A percentile compares a stretch with the other conserved stretches of the same genome.
These are phyloP conservation scores for Penicillium brevicompactum DNA, from an alignment of 2,329 filamentous ascomycete species.

Conservation along the genomic window DNA sequence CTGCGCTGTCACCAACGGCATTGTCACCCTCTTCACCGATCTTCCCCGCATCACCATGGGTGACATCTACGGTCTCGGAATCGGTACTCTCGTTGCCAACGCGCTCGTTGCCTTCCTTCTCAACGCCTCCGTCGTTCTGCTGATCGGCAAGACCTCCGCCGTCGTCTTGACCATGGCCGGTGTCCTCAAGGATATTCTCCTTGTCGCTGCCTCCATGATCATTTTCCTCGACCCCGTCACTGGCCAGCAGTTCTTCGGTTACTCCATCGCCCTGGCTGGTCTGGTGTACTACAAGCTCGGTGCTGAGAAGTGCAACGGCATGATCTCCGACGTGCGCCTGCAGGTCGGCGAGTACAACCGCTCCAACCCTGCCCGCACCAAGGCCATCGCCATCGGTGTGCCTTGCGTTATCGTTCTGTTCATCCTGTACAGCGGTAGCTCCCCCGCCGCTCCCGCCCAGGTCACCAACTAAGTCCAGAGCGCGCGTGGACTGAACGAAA, in stretches of 20 bases:
- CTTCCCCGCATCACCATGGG: slow-evolving; percentile 68
- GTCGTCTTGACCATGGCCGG: slow-evolving; percentile 80
- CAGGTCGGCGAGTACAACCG: slow-evolving; percentile 31
- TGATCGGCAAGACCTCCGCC: slow-evolving; percentile 82
- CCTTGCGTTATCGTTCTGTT: slow-evolving; percentile 20
- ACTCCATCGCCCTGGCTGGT: slow-evolving; percentile 67
- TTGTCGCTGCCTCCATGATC: slow-evolving; percentile 71
- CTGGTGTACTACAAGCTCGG: slow-evolving; percentile 68
- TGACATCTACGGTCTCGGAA: slow-evolving; percentile 69
- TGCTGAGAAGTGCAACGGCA: slow-evolving; percentile 55
- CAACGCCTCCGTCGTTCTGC: slow-evolving; percentile 77
- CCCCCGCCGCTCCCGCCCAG: slow-evolving; percentile 13
- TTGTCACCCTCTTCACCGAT: slow-evolving; percentile 68
- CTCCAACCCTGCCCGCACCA: slow-evolving; percentile 25
- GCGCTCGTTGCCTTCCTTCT: slow-evolving; percentile 74
- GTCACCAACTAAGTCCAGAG: slow-evolving; percentile 18
- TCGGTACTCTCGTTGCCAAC: slow-evolving; percentile 67
- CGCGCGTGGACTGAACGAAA: slow-evolving; percentile 4
- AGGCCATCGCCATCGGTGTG: slow-evolving; percentile 21
- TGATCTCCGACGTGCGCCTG: slow-evolving; percentile 48
- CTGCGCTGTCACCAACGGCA: slow-evolving; percentile 74
- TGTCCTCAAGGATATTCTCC: slow-evolving; percentile 80
- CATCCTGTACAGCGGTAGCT: slow-evolving; percentile 24
- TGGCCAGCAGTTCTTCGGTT: slow-evolving; percentile 71
- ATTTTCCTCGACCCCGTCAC: slow-evolving; percentile 74